Evolutionary conservation across 2,329 filamentous ascomycete genomes (phyloP).

Genomic region (Talaromyces sp.): DNA sequence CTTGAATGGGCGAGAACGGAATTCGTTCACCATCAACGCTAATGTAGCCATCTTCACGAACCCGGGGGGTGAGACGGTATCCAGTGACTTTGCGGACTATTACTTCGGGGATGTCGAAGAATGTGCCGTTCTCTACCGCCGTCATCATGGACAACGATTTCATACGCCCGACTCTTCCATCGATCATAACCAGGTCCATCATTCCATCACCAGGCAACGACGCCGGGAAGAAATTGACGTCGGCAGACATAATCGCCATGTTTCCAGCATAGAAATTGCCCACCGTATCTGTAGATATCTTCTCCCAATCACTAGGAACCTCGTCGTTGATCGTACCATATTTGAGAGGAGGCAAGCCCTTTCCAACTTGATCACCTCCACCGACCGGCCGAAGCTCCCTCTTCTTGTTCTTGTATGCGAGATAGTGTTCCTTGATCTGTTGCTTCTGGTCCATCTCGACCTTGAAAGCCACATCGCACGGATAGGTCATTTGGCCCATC

Average conservation of each 20-base stretch:
- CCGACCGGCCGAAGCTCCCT: conserved; percentile 16
- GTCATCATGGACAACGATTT: conserved; percentile 66
- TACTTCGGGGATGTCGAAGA: conserved; percentile 76
- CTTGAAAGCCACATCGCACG: conserved; percentile 82
- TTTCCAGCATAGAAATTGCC: conserved; percentile 95
- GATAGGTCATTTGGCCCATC: conserved; percentile 71
- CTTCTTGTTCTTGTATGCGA: conserved; percentile 37
- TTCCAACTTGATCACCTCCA: conserved; percentile 33
- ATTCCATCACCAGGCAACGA: conserved; percentile 77
- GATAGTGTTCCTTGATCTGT: conserved; percentile 68
- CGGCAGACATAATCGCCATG: conserved; percentile 86
- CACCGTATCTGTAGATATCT: conserved; percentile 67
- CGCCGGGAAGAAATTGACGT: conserved; percentile 76
- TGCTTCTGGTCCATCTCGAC: conserved; percentile 72
- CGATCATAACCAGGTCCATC: conserved; percentile 76
- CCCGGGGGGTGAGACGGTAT: conserved; percentile 74
- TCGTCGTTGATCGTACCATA: conserved; percentile 77
- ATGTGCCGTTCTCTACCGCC: conserved; percentile 64
- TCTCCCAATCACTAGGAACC: conserved; percentile 71
- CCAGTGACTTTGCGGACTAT: conserved; percentile 80
- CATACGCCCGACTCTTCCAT: conserved; percentile 65
- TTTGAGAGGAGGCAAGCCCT: conserved; percentile 64
- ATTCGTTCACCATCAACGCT: conserved; percentile 89
- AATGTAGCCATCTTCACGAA: conserved; percentile 72
- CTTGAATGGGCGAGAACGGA: conserved; percentile 85